These are phyloP conservation scores for Cladosporium sp. DNA, from an alignment of 2,329 filamentous ascomycete species.

Conservation along the genomic window DNA sequence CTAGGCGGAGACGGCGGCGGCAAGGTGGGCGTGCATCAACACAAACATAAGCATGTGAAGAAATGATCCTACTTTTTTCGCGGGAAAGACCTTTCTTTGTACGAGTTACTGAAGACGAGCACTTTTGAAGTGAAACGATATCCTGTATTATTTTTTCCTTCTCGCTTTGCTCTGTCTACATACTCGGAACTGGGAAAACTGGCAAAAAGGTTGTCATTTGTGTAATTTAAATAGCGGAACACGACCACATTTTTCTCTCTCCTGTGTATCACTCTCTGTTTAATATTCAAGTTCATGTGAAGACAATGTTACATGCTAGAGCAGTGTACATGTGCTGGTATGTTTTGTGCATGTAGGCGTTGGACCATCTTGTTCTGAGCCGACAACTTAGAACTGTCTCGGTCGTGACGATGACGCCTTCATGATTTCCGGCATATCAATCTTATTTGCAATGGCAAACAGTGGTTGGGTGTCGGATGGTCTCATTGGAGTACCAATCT, in stretches of 20 bases:
- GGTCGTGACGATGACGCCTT: background rate
- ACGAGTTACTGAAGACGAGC: conserved; percentile 3
- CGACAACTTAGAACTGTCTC: background rate
- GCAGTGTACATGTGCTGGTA: background rate
- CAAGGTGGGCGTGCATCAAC: conserved; percentile 23
- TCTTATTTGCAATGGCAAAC: background rate
- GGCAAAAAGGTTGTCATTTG: conserved; percentile 18
- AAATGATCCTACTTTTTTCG: conserved; percentile 10
- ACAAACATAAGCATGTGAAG: conserved; percentile 15
- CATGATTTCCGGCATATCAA: background rate
- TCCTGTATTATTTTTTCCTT: conserved; percentile 8
- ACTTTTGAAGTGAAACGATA: conserved; percentile 10
- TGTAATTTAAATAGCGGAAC: conserved; percentile 19
- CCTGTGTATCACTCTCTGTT: background rate
- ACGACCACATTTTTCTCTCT: conserved; percentile 6
- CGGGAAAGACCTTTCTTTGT: background rate
- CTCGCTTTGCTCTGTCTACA: conserved; percentile 2
- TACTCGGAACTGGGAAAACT: background rate
- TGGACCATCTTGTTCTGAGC: background rate
- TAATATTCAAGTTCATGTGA: background rate
- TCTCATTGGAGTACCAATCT: background rate
- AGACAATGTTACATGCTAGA: background rate
- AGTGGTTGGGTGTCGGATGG: background rate
- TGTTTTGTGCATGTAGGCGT: no score
- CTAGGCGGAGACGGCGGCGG: conserved; percentile 35